Conservation (phyloP, 2,329 filamentous ascomycete species). For the Dryadomyces sulphureus region DNA sequence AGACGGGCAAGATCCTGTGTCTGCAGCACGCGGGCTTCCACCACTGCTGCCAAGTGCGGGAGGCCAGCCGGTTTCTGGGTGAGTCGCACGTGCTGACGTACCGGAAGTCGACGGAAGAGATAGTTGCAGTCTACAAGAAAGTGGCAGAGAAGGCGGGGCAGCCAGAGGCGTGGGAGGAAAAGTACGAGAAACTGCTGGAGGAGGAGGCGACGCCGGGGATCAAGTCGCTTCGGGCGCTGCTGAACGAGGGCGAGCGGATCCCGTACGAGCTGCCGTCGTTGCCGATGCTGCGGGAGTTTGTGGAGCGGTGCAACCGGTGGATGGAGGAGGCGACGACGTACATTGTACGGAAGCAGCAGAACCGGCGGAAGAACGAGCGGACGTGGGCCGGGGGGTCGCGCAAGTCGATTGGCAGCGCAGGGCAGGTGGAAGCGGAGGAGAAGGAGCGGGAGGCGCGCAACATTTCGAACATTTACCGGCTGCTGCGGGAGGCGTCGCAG, state of each 20-base stretch:
- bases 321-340: conserved; percentile 94
- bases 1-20: conserved; percentile 69
- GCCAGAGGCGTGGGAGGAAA: conserved; percentile 81
- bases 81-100: conserved; percentile 62
- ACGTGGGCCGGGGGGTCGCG: conserved; percentile 52
- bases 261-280: conserved; percentile 78
- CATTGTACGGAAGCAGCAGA: conserved; percentile 94
- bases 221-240: conserved; percentile 67
- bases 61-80: conserved; percentile 53
- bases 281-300: conserved; percentile 69
- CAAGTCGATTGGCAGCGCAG: conserved; percentile 24
- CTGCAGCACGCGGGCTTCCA: conserved; percentile 66
- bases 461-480: conserved; percentile 72
- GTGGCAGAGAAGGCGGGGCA: conserved; percentile 74
- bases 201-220: conserved; percentile 74
- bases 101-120: conserved; percentile 58
- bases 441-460: conserved; percentile 84
- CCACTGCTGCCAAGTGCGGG: conserved; percentile 61
- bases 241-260: conserved; percentile 92
- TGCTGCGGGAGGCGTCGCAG: conserved; percentile 69
- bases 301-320: conserved; percentile 94
- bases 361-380: conserved; percentile 87
- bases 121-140: conserved; percentile 54
- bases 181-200: conserved; percentile 70
- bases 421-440: conserved; percentile 40